These are phyloP conservation scores for Glycine tomentella DNA, from an alignment of 306 rosid genomes.

Conservation along the genomic window DNA sequence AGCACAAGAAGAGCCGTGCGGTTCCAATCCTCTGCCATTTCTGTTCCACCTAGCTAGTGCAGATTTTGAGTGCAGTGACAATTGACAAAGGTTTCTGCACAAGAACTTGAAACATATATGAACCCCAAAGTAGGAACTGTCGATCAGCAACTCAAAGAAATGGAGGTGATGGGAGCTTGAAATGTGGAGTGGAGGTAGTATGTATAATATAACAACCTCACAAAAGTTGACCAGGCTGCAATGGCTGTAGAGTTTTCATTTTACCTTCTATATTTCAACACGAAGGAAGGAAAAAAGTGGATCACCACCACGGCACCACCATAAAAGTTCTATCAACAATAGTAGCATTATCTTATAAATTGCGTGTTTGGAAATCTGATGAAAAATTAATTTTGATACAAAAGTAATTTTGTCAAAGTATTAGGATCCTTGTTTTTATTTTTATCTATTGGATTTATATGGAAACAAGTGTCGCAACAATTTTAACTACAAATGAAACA, in stretches of 20 bases:
- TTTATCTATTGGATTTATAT: too few species aligned
- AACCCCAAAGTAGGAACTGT: not conserved
- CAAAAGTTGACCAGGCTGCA: not conserved
- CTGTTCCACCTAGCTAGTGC: not conserved
- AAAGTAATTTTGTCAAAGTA: too few species aligned
- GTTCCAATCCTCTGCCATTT: constrained; percentile 60
- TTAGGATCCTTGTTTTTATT: too few species aligned
- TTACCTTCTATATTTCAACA: not conserved
- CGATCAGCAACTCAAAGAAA: too few species aligned
- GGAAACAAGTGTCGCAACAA: too few species aligned
- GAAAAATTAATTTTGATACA: too few species aligned
- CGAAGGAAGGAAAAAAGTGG: not conserved
- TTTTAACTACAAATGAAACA: too few species aligned
- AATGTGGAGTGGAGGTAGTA: not conserved
- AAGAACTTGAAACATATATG: not conserved
- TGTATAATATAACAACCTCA: too few species aligned
- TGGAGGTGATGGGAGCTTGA: too few species aligned
- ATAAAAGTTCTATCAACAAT: not conserved
- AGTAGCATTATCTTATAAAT: not conserved
- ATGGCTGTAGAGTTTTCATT: not conserved
- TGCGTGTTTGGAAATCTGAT: too few species aligned
- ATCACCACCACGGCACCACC: not conserved
- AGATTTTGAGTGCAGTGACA: not conserved
- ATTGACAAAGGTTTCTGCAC: not conserved
- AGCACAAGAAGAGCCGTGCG: constrained; percentile 79